Base-by-base conservation (phyloP, 2,329 filamentous ascomycete genomes). In the Stagonosporopsis tanaceti region DNA sequence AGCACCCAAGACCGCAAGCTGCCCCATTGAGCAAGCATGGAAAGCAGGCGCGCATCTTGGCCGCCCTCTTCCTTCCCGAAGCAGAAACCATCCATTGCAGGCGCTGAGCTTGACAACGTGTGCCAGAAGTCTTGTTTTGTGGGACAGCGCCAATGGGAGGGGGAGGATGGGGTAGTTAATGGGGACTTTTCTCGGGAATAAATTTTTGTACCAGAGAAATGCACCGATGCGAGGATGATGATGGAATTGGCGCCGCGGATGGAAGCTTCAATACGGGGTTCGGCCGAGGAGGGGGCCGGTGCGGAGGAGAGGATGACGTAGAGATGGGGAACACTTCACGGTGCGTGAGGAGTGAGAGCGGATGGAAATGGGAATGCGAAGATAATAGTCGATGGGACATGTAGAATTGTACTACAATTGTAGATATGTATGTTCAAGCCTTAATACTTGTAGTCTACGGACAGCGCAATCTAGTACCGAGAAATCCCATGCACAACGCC, bases 11-110 rank as follows among this genome's bases (percentile, higher is more conserved):
- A 2, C 40, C 25, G 14, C 28, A 37, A 47, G 32, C 20, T 12
- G 20, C 58, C 51, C 14, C 20, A 60, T 52, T 22, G 30, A 61
- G 55, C 50, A 61, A 58, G 30, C 28, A 38, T 61, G 0, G 61
- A 57, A 63, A 56, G 42, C 39, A 61, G 61, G 55, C 55, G 50
- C 12, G 6, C 12, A 46, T 9, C 53, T 56, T 45, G 53, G 46
- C 32, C 32, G 37, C 20, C 8, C 15, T 46, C 30, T 1, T 20
- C 27, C 46, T 25, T 4, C 53, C 47, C 27, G 37, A 45, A 53
- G 11, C 32, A 14, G 17, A 38, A 48, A 32, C 39, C 20, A 45
- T 56, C 1, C 53, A 55, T 45, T 38, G 6, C 50, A 59, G 59
- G 59, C 32, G 45, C 40, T 50, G 38, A 53, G 50, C 59, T 62